Evolutionary conservation across 225 moss, liverwort and hornwort species (phyloP).

Genomic region (Sphagnum tenellum): DNA sequence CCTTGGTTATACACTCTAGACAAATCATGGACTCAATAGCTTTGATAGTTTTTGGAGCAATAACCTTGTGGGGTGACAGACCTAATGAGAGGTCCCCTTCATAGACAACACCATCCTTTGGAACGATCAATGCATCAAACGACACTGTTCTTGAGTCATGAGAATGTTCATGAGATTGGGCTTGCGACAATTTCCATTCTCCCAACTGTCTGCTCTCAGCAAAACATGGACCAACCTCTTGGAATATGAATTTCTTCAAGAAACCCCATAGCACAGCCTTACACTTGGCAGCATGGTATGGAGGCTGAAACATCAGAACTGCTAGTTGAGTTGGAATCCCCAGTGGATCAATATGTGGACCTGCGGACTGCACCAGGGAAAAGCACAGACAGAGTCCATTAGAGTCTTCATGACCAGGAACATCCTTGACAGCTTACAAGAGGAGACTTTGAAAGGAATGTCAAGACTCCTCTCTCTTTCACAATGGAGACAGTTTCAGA

Average conservation of each 20-base stretch:
- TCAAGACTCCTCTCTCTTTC: no score
- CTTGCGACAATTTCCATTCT: slow-evolving; percentile 1
- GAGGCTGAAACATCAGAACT: slow-evolving; percentile 33
- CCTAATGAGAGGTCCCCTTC: slow-evolving; percentile 3
- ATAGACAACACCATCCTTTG: background rate
- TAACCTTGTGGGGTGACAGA: slow-evolving; percentile 20
- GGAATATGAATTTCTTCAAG: slow-evolving; percentile 56
- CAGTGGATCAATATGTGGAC: slow-evolving; percentile 67
- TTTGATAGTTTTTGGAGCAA: slow-evolving; percentile 41
- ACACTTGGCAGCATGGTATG: slow-evolving; percentile 24
- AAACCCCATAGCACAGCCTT: slow-evolving; percentile 56
- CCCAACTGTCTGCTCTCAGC: slow-evolving; percentile 5
- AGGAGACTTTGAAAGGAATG: no score
- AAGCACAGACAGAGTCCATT: no score
- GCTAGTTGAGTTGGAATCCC: slow-evolving; percentile 52
- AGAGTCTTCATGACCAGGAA: no score
- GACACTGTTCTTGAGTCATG: background rate
- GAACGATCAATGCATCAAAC: background rate
- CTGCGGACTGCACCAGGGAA: slow-evolving; percentile 26
- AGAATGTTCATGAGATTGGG: background rate
- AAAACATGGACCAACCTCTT: slow-evolving; percentile 18
- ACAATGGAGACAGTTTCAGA: no score
- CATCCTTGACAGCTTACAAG: no score
- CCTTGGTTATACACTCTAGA: slow-evolving; percentile 16
- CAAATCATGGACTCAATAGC: slow-evolving; percentile 54